These are phyloP conservation scores for Daldinia sp. DNA, from an alignment of 2,329 filamentous ascomycete species.

Conservation along the genomic window DNA sequence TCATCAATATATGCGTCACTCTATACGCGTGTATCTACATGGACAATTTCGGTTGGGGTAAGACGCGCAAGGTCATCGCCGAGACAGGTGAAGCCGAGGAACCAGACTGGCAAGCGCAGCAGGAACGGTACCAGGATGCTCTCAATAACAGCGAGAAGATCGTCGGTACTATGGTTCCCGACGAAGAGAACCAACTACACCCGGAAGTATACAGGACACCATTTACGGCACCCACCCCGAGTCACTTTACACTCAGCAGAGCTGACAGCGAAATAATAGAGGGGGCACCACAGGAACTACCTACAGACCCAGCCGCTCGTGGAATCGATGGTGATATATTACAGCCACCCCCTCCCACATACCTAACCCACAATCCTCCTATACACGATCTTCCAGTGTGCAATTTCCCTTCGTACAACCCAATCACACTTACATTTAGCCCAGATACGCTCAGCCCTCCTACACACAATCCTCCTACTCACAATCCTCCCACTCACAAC, in stretches of 20 bases:
- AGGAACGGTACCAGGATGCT: conserved; percentile 24
- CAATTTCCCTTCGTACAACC: too few relatives aligned
- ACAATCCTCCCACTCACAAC: not conserved
- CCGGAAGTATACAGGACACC: conserved; percentile 21
- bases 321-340: not conserved
- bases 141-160: conserved; percentile 27
- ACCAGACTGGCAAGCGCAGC: conserved; percentile 18
- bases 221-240: conserved; percentile 16
- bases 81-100: conserved; percentile 42
- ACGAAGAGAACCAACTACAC: conserved; percentile 31
- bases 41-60: conserved; percentile 48
- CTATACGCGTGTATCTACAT: conserved; percentile 45
- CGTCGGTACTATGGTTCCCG: conserved; percentile 22
- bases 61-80: conserved; percentile 42
- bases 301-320: not conserved
- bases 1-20: conserved; percentile 45
- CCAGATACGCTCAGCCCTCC: too few relatives aligned
- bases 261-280: not conserved
- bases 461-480: not conserved
- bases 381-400: too few relatives aligned
- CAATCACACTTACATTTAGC: too few relatives aligned
- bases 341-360: not conserved
- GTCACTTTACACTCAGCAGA: not conserved
- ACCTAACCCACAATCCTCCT: not conserved
- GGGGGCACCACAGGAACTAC: not conserved